Base-by-base conservation (phyloP, 306 rosid species). In the Acacia crassicarpa region DNA sequence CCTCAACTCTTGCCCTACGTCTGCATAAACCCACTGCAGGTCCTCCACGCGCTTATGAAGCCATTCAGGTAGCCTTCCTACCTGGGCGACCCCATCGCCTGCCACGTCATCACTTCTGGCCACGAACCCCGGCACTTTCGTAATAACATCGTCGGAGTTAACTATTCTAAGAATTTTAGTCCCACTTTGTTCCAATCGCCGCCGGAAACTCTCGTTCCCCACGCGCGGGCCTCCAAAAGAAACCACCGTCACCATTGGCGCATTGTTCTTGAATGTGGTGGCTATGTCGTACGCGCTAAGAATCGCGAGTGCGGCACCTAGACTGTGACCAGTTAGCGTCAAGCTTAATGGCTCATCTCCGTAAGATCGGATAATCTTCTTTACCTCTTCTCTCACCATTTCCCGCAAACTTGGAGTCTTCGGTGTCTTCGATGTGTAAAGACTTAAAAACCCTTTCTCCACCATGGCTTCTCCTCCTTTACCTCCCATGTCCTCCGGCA, bases 151-250 rank as follows among this genome's bases (percentile, higher is more conserved):
- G 20, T 92, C 93, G 0, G 97, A 89, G 80, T 94, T 94, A 0
- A 94, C 98, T 9, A 94, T 53, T 53, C 59, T 53, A 5, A 53
- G 59, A 53, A 53, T 53, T 23, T 17, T 53, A 9, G 59, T 53
- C 22, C 59, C 59, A 53, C 59, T 53, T 53, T 87, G 80, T 15
- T 92, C 97, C 25, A 94, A 22, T 6, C 70, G 80, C 6, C 30
- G 51, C 66, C 91, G 71, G 86, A 94, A 92, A 67, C 75, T 84
- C 25, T 76, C 81, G 82, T 94, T 94, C 4, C 97, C 97, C 4
- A 94, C 97, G 11, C 97, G 93, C 16, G 98, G 98, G 66, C 97
- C 94, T 0, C 94, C 98, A 2, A 94, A 94, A 0, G 98, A 94
- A 3, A 92, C 56, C 3, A 92, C 98, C 0, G 98, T 91, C 1